Base-by-base conservation (phyloP, 75 land plant genomes). In the Isoetes taiwanensis region DNA sequence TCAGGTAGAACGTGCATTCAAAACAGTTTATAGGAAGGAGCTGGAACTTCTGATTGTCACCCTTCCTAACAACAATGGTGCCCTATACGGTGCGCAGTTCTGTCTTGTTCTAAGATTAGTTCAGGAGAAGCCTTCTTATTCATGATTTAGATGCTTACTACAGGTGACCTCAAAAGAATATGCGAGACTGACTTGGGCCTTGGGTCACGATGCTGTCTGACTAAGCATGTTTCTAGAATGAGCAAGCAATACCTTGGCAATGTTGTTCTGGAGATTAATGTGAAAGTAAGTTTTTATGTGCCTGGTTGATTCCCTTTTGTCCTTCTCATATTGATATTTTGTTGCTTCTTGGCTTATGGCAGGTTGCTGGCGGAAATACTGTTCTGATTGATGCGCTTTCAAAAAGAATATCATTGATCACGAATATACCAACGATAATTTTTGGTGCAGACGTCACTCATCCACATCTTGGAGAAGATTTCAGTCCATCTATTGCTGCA, bases 101-200 rank as follows among this genome's bases (percentile, higher is more conserved):
- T n/a, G n/a, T n/a, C n/a, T n/a, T n/a, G n/a, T n/a, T n/a, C n/a
- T n/a, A n/a, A n/a, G n/a, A n/a, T n/a, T n/a, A n/a, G n/a, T n/a
- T n/a, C n/a, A n/a, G n/a, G n/a, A n/a, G n/a, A n/a, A n/a, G n/a
- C n/a, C n/a, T n/a, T n/a, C n/a, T n/a, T n/a, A n/a, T n/a, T n/a
- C n/a, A n/a, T n/a, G n/a, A n/a, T n/a, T n/a, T n/a, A n/a, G n/a
- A n/a, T n/a, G n/a, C n/a, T n/a, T n/a, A n/a, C n/a, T 55, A 21
- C 60, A 84, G 96, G 96, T 30, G 96, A 90, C 80, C 59, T 90
- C 28, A 90, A 90, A 62, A 65, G 91, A 37, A 86, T 86, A 19
- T 90, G 96, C 75, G 96, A 90, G 73, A 90, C 96, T 26, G 86
- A 82, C 52, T 78, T 90, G 28, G 96, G 96, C 5, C 39, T 90